A percentile compares a stretch with the other conserved stretches of the same genome.
These are phyloP conservation scores for Camellia sinensis DNA, from an alignment of 148 eudicot species.

Conservation along the genomic window DNA sequence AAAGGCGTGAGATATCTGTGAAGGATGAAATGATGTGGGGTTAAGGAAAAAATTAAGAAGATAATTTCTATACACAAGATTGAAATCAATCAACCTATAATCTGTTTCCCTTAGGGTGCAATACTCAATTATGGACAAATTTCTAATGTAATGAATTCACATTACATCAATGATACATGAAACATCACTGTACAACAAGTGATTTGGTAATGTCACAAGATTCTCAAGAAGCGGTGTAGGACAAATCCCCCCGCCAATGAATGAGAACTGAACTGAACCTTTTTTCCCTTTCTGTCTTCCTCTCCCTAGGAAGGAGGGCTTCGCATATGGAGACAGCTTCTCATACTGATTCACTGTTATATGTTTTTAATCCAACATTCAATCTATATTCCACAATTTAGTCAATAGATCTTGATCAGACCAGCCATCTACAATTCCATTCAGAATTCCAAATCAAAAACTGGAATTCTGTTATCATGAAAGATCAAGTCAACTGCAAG, in stretches of 20 bases:
- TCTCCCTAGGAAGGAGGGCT: neutral
- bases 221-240: neutral
- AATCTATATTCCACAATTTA: neutral
- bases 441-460: too few relatives aligned
- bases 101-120: neutral
- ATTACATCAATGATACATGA: neutral
- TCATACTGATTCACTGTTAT: neutral
- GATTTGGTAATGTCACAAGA: neutral
- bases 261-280: neutral
- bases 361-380: neutral
- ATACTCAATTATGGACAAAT: neutral
- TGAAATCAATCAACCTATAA: neutral
- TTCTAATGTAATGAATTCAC: neutral
- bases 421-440: neutral
- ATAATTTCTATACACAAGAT: neutral
- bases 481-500: constrained; percentile 31
- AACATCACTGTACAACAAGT: constrained; percentile 2
- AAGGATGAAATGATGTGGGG: neutral
- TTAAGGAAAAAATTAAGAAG: neutral
- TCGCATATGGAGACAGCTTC: neutral
- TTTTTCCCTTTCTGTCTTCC: neutral
- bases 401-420: neutral
- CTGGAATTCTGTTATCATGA: neutral
- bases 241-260: neutral
- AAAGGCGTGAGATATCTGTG: neutral